A percentile compares a stretch with the other conserved stretches of the same genome.
These are phyloP conservation scores for Dothideomycetes sp. DNA, from an alignment of 2,329 filamentous ascomycete species.

Conservation along the genomic window DNA sequence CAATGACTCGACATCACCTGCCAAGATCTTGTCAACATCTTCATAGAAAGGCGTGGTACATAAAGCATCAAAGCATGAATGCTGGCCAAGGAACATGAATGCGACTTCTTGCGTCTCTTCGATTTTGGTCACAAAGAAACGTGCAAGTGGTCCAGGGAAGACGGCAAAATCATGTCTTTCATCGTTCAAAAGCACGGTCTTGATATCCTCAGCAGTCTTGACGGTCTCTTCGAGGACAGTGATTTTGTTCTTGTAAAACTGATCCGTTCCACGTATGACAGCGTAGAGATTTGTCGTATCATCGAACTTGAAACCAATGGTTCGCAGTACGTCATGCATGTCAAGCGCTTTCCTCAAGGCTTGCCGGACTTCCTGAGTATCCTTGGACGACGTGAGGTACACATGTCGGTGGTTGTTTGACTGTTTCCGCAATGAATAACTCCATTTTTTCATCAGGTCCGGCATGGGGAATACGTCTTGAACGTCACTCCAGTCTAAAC, in stretches of 20 bases:
- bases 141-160: slow-evolving; percentile 22
- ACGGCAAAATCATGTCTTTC: slow-evolving; percentile 23
- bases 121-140: slow-evolving; percentile 23
- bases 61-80: slow-evolving; percentile 15
- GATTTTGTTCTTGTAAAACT: slow-evolving; percentile 23
- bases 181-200: slow-evolving; percentile 21
- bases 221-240: slow-evolving; percentile 22
- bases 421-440: slow-evolving; percentile 21
- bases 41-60: slow-evolving; percentile 3
- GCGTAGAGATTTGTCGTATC: slow-evolving; percentile 23
- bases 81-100: slow-evolving; percentile 12
- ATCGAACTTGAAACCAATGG: slow-evolving; percentile 21
- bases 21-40: slow-evolving; percentile 5
- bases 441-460: slow-evolving; percentile 27
- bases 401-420: slow-evolving; percentile 27
- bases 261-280: slow-evolving; percentile 20
- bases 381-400: slow-evolving; percentile 19
- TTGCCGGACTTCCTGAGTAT: slow-evolving; percentile 17
- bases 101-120: slow-evolving; percentile 10
- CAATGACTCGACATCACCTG: background rate
- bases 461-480: slow-evolving; percentile 27
- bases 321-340: slow-evolving; percentile 24
- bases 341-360: slow-evolving; percentile 23
- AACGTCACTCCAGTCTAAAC: slow-evolving; percentile 26
- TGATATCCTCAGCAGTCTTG: slow-evolving; percentile 23